Evolutionary conservation across 306 rosid species (phyloP).

Genomic region (Sechiopsis laciniata): DNA sequence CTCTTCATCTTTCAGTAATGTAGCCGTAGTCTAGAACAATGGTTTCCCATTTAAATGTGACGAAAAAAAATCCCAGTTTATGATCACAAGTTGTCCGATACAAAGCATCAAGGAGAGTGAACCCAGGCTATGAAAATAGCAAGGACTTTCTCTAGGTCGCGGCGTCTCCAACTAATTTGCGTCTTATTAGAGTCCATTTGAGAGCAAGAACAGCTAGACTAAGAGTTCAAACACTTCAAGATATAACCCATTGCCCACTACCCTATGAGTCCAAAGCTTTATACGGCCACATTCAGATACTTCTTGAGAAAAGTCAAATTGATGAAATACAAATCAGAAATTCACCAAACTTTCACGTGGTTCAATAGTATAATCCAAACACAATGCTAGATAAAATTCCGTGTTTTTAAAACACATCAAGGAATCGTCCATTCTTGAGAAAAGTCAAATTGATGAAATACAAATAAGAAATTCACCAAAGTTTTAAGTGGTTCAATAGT

Average conservation of each 20-base stretch:
- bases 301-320: too few relatives aligned
- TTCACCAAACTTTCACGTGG: too few relatives aligned
- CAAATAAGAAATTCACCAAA: too few relatives aligned
- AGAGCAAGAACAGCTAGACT: neutral
- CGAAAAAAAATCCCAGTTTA: neutral
- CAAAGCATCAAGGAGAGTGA: neutral
- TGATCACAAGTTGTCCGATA: neutral
- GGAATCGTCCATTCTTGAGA: too few relatives aligned
- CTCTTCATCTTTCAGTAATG: neutral
- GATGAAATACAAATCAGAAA: too few relatives aligned
- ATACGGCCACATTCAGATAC: too few relatives aligned
- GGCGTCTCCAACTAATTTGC: neutral
- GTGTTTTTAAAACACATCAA: too few relatives aligned
- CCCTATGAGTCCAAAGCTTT: neutral
- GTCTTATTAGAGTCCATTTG: neutral
- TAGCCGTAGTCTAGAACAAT: neutral
- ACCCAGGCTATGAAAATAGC: neutral
- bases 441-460: too few relatives aligned
- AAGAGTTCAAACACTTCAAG: neutral
- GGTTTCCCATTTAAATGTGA: neutral
- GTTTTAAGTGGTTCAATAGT: too few relatives aligned
- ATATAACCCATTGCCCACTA: neutral
- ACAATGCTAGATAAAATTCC: too few relatives aligned
- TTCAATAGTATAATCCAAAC: too few relatives aligned
- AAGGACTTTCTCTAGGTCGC: neutral